Evolutionary conservation across 1,139 yeast species (phyloP), one percentile per base, ranked within the genome.

Genomic region (Yamadazyma siamensis): DNA sequence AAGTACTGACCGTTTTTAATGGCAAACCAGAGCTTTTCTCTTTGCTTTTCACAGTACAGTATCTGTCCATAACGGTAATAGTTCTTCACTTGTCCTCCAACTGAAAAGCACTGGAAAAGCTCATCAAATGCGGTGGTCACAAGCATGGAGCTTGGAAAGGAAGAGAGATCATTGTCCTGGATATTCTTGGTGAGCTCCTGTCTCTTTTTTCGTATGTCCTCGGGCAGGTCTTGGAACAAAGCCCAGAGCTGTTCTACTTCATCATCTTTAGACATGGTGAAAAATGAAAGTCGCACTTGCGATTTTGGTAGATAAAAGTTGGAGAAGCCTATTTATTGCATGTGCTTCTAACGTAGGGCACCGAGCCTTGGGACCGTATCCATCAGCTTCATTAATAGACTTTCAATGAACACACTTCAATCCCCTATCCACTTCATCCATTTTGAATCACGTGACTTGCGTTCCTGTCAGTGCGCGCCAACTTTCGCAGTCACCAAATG

Each of bases 71-170:
- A 82, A 31, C 96, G 61, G 52, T 89, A 89, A 49, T 84, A 81
- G 54, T 82, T 74, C 40, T 91, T 74, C 18, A 84, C 61, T 52
- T 88, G 96, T 1, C 96, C 96, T 2, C 96, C 96, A 3, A 88
- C 52, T 0, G 96, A 84, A 61, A 85, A 87, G 54, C 97, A 89
- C 29, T 77, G 80, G 29, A 88, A 71, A 21, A 89, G 63, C 49
- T 86, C 95, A 54, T 89, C 95, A 55, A 89, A 80, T 0, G 94
- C 94, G 24, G 89, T 85, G 30, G 82, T 64, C 13, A 66, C 51
- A 9, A 69, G 56, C 33, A 68, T 44, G 21, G 58, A 56, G 9
- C 56, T 49, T 3, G 74, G 74, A 33, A 58, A 67, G 21, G 62
- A 56, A 5, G 56, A 48, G 14, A 47, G 30, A 20, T 49, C 46